phyloP scores from a whole-genome alignment of 2,329 filamentous ascomycete genomes.

The Fusarium transvaalense region DNA sequence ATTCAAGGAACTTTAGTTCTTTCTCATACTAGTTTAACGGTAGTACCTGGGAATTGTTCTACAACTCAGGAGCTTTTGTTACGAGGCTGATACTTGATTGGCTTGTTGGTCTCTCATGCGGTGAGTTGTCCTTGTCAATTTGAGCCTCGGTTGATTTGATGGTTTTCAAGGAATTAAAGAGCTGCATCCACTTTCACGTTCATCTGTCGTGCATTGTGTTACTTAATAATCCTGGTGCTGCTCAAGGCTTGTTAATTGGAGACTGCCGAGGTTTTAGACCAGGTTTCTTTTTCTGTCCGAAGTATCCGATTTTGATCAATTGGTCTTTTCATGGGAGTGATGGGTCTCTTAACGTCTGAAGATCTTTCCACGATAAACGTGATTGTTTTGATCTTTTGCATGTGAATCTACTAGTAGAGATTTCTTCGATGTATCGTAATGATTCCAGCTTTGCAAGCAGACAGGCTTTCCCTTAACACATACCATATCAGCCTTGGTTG shows the following conservation, averaged over 20 bases:
- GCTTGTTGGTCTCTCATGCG: not conserved
- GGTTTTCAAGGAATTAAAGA: slow-evolving; percentile 8
- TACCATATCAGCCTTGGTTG: no score
- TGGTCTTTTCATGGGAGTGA: not conserved
- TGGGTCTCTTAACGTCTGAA: no score
- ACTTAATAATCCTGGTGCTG: not conserved
- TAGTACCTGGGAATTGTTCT: slow-evolving; percentile 31
- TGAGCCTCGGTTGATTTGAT: slow-evolving; percentile 9
- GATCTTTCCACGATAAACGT: no score
- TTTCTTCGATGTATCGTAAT: no score
- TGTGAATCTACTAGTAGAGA: no score
- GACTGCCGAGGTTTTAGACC: slow-evolving; percentile 1
- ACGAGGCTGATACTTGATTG: not conserved
- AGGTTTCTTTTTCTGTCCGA: not conserved
- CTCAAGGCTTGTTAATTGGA: slow-evolving; percentile 21
- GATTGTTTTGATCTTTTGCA: no score
- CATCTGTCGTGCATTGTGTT: not conserved
- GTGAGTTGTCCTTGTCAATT: not conserved
- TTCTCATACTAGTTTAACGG: slow-evolving; percentile 16
- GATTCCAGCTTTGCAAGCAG: no score
- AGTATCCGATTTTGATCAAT: not conserved
- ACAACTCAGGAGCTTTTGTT: slow-evolving; percentile 20
- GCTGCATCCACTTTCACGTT: slow-evolving; percentile 17
- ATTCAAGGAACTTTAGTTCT: slow-evolving; percentile 25
- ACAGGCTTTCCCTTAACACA: no score